A percentile compares a stretch with the other conserved stretches of the same genome.
These are phyloP conservation scores for Butyriboletus loyo DNA, from an alignment of 768 basidiomycete genomes.

Conservation along the genomic window DNA sequence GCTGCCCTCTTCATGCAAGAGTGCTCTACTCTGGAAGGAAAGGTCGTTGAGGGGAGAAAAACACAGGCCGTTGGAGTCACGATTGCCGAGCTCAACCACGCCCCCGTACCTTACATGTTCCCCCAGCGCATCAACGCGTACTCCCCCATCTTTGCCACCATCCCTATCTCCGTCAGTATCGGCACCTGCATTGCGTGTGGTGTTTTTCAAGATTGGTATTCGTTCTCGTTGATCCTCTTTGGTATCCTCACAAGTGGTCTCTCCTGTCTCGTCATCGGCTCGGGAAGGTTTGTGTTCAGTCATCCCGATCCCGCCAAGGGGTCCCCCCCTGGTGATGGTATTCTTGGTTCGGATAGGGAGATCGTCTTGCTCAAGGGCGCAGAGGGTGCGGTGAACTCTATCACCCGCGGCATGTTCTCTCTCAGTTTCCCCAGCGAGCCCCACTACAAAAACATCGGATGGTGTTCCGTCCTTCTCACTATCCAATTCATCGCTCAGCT, in stretches of 20 bases:
- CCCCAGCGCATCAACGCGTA: constrained; percentile 20
- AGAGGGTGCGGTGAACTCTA: constrained; percentile 30
- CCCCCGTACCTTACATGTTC: constrained; percentile 13
- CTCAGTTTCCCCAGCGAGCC: constrained; percentile 27
- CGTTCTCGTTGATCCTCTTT: constrained; percentile 34
- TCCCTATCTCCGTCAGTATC: constrained; percentile 31
- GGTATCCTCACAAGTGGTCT: constrained; percentile 32
- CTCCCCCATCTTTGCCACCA: constrained; percentile 25
- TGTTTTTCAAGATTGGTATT: constrained; percentile 32
- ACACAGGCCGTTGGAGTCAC: constrained; percentile 27
- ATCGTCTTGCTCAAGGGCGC: constrained; percentile 28
- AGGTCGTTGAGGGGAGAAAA: constrained; percentile 22
- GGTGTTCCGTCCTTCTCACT: constrained; percentile 31
- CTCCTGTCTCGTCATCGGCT: constrained; percentile 34
- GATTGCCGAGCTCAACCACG: constrained; percentile 24
- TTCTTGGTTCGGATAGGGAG: constrained; percentile 22
- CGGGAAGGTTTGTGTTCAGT: constrained; percentile 26
- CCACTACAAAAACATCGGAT: constrained; percentile 27
- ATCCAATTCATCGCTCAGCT: constrained; percentile 35
- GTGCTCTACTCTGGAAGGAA: constrained; percentile 12
- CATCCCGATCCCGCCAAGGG: constrained; percentile 26
- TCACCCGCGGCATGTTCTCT: constrained; percentile 33
- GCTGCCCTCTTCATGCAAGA: constrained; percentile 29
- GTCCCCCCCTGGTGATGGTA: constrained; percentile 31
- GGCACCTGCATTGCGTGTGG: constrained; percentile 29